These are phyloP conservation scores for Clitopilus passeckerianus DNA, from an alignment of 768 basidiomycete genomes.

Conservation along the genomic window DNA sequence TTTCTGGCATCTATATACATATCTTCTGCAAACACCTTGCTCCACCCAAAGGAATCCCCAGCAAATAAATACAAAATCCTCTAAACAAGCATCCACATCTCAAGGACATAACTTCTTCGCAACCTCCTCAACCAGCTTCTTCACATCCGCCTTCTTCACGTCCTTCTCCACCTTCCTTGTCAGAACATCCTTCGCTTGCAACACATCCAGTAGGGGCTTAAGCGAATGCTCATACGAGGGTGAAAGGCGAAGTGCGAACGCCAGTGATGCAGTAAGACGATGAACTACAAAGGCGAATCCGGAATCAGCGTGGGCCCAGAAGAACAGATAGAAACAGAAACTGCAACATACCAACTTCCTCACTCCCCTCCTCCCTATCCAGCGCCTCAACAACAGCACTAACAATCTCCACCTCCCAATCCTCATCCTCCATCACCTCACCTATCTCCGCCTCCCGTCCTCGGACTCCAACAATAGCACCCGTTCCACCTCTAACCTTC, in stretches of 20 bases:
- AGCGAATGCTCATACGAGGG: slow-evolving; percentile 59
- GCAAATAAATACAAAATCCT: background rate
- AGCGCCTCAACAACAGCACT: slow-evolving; percentile 83
- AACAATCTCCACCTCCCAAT: slow-evolving; percentile 83
- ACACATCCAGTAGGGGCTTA: slow-evolving; percentile 58
- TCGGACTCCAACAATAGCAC: background rate
- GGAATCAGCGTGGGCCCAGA: background rate
- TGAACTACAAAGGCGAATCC: slow-evolving; percentile 50
- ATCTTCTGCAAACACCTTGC: too few species aligned
- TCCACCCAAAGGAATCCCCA: background rate
- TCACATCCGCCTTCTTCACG: slow-evolving; percentile 60
- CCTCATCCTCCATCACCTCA: slow-evolving; percentile 55
- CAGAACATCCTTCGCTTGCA: slow-evolving; percentile 56
- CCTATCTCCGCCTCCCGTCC: slow-evolving; percentile 9
- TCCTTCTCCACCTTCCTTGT: slow-evolving; percentile 46
- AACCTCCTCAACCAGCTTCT: slow-evolving; percentile 63
- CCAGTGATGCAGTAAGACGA: slow-evolving; percentile 76
- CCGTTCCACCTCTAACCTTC: slow-evolving; percentile 22
- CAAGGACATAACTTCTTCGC: slow-evolving; percentile 38
- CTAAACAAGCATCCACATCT: slow-evolving; percentile 1
- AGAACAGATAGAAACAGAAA: slow-evolving; percentile 2
- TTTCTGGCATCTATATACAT: too few species aligned
- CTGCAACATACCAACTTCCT: slow-evolving; percentile 69
- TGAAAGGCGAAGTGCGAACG: slow-evolving; percentile 69
- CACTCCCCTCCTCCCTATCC: slow-evolving; percentile 60